Conservation (phyloP, 2,329 filamentous ascomycete genomes). For the Verticillium nonalfalfae region DNA sequence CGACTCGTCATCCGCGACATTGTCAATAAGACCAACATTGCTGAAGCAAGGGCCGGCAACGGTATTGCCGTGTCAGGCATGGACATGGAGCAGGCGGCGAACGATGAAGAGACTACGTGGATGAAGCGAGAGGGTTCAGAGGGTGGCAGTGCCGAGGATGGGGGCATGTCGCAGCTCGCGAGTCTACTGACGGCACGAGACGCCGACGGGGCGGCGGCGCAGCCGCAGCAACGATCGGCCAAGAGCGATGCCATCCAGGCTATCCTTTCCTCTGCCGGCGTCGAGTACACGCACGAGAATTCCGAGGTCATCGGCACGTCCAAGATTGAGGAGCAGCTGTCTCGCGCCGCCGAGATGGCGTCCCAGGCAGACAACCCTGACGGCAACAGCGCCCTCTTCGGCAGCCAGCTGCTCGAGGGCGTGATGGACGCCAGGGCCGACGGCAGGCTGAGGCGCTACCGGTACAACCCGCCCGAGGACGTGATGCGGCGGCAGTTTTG, state of each 20-base stretch:
- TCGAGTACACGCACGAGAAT: conserved; percentile 95
- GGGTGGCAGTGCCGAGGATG: conserved; percentile 47
- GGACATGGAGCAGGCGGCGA: conserved; percentile 56
- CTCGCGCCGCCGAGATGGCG: conserved; percentile 63
- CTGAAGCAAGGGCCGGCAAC: conserved; percentile 80
- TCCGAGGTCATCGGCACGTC: conserved; percentile 89
- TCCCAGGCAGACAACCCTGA: conserved; percentile 36
- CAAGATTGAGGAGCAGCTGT: conserved; percentile 83
- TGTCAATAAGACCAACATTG: conserved; percentile 96
- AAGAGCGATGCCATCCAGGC: conserved; percentile 76
- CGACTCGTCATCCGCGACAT: conserved; percentile 86
- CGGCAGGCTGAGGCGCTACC: conserved; percentile 14
- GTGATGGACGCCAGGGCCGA: conserved; percentile 7
- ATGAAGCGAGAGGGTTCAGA: conserved; percentile 35
- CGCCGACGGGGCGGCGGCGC: conserved; percentile 6
- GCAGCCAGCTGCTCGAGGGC: conserved; percentile 32
- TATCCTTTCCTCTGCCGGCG: conserved; percentile 80
- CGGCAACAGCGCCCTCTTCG: conserved; percentile 52
- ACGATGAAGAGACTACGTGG: conserved; percentile 37
- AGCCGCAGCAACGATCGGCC: conserved; percentile 35
- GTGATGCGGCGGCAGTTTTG: conserved; percentile 82
- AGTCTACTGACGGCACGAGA: conserved; percentile 32
- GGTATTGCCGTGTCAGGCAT: conserved; percentile 77
- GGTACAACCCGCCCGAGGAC: conserved; percentile 67
- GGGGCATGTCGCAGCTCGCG: conserved; percentile 56